Percentiles rank a stretch among this genome's conserved stretches.
Evolutionary conservation across 2,329 filamentous ascomycete genomes (phyloP).

Genomic region (Chalaropsis thielavioides): DNA sequence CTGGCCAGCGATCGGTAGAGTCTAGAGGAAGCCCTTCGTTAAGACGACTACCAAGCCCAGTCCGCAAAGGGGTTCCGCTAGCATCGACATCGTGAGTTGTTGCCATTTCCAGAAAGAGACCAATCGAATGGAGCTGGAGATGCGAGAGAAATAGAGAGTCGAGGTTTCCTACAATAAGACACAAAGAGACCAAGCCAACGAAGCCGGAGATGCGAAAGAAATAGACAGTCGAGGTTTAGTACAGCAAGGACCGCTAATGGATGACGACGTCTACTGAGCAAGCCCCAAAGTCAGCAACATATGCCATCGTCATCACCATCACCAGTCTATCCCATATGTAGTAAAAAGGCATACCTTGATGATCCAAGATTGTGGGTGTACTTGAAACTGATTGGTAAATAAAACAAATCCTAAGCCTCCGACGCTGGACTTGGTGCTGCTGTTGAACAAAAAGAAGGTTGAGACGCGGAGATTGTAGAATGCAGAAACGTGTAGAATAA

Average conservation of each 20-base stretch:
- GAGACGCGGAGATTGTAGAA: background rate
- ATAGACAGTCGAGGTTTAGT: background rate
- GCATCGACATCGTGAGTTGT: background rate
- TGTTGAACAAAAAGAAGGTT: background rate
- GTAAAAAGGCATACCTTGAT: background rate
- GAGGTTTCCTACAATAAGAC: too few relatives aligned
- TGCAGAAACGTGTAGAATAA: background rate
- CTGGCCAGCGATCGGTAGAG: constrained; percentile 17
- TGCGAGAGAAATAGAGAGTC: background rate
- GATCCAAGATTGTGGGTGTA: background rate
- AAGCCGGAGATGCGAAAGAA: background rate
- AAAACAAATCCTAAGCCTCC: background rate
- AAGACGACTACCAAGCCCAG: background rate
- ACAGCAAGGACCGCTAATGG: background rate
- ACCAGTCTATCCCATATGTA: background rate
- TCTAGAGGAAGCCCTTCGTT: constrained; percentile 11
- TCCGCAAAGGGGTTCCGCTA: constrained; percentile 4
- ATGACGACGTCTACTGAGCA: background rate
- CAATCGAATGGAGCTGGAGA: background rate
- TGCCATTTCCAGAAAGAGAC: background rate
- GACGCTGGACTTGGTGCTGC: background rate
- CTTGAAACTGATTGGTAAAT: background rate
- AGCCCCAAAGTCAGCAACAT: background rate
- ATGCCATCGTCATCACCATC: background rate
- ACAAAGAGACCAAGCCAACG: background rate